phyloP scores from a whole-genome alignment of 495 filamentous ascomycete species.

The Bathelium albidoporum region DNA sequence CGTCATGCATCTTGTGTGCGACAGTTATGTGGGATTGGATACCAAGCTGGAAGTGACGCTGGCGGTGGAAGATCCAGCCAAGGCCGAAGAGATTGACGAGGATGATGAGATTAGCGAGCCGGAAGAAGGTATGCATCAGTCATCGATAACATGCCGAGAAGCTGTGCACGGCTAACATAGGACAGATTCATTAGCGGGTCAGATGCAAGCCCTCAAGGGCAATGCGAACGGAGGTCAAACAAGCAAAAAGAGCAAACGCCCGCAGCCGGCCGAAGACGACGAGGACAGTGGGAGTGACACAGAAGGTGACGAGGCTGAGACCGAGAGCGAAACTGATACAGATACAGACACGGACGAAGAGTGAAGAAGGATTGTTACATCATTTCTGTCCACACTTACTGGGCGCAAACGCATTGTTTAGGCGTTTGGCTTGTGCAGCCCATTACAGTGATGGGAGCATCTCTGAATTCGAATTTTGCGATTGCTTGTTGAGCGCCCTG shows the following conservation, averaged over 20 bases:
- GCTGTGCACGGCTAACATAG: slow-evolving; percentile 20
- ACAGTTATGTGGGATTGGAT: slow-evolving; percentile 90
- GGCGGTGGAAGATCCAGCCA: slow-evolving; percentile 79
- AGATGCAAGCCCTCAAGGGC: slow-evolving; percentile 82
- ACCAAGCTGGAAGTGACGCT: slow-evolving; percentile 79
- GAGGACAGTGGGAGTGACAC: slow-evolving; percentile 43
- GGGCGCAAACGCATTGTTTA: neutral
- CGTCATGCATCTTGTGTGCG: slow-evolving; percentile 80
- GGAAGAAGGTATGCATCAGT: slow-evolving; percentile 68
- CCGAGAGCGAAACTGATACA: slow-evolving; percentile 54
- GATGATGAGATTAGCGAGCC: slow-evolving; percentile 96
- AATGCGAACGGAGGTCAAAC: slow-evolving; percentile 37
- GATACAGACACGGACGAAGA: slow-evolving; percentile 58
- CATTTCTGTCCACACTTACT: neutral
- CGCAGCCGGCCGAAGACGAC: slow-evolving; percentile 41
- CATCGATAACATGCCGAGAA: neutral
- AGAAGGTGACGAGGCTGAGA: slow-evolving; percentile 34
- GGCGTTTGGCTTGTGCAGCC: neutral
- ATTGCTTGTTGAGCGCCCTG: neutral
- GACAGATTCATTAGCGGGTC: slow-evolving; percentile 83
- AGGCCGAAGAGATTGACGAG: slow-evolving; percentile 65
- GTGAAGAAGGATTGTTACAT: slow-evolving; percentile 6
- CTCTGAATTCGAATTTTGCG: neutral
- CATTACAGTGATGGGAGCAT: neutral
- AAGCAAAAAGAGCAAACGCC: slow-evolving; percentile 39